Evolutionary conservation across 179 eudicot genomes (phyloP).

Genomic region (Beta macrorhiza): DNA sequence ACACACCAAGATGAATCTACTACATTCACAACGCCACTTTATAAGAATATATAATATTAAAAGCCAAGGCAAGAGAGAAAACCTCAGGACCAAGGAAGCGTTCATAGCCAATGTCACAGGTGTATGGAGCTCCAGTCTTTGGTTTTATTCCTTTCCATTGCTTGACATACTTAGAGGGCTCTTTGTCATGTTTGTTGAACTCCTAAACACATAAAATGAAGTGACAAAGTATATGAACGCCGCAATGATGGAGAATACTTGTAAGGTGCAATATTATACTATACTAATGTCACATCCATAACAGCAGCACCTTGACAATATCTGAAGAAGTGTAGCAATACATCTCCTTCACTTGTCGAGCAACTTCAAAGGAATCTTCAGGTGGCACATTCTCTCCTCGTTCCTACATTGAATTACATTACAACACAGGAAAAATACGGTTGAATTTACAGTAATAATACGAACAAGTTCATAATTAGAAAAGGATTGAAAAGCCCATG

Average conservation of each 20-base stretch:
- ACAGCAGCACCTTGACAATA: conserved; percentile 72
- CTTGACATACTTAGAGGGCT: conserved; percentile 83
- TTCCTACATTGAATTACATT: conserved; percentile 58
- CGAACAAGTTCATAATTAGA: not conserved
- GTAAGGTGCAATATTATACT: not conserved
- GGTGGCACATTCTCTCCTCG: conserved; percentile 96
- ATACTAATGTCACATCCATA: not conserved
- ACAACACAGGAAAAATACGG: conserved; percentile 12
- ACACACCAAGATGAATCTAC: not conserved
- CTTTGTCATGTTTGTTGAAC: conserved; percentile 96
- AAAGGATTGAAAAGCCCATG: not conserved
- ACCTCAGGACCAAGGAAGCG: conserved; percentile 99
- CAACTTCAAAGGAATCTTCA: conserved; percentile 95
- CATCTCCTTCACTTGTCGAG: conserved; percentile 93
- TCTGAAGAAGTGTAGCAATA: conserved; percentile 94
- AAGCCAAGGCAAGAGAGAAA: conserved; percentile 22
- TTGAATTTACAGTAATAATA: not conserved
- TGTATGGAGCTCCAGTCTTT: conserved; percentile 93
- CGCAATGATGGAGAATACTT: conserved; percentile 5
- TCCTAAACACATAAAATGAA: conserved; percentile 47
- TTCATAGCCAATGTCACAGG: conserved; percentile 97
- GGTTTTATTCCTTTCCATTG: conserved; percentile 96
- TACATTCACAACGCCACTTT: not conserved
- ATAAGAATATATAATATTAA: not conserved
- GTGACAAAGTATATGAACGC: not conserved